Evolutionary conservation across 106 monocot genomes (phyloP).

Genomic region (Triglochin maritima): DNA sequence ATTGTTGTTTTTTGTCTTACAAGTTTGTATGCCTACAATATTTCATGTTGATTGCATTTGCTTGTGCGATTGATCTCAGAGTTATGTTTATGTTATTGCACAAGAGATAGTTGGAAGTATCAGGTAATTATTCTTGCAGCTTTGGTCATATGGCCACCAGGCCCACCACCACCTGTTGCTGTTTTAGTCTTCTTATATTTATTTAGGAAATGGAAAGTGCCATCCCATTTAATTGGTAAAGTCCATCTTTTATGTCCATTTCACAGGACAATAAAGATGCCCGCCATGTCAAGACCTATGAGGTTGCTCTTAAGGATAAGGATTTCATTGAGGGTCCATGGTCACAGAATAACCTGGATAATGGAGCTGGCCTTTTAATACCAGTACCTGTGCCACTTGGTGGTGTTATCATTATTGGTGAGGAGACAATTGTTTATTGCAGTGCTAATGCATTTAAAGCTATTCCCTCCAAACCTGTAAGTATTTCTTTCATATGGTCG

Average conservation of each 20-base stretch:
- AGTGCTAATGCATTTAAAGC: conserved; percentile 79
- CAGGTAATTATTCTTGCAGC: no score
- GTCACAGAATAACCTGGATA: conserved; percentile 95
- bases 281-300: conserved; percentile 96
- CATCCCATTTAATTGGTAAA: neutral
- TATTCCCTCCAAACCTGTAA: conserved; percentile 80
- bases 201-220: no score
- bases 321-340: conserved; percentile 98
- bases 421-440: conserved; percentile 95
- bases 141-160: no score
- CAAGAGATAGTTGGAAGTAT: no score
- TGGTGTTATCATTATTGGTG: conserved; percentile 98
- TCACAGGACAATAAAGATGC: conserved; percentile 98
- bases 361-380: conserved; percentile 88
- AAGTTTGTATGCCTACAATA: no score
- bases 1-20: no score
- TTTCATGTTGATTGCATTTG: no score
- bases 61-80: no score
- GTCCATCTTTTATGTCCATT: neutral
- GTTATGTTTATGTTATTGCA: no score
- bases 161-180: no score
- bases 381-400: conserved; percentile 96
- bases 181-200: no score
- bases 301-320: conserved; percentile 95
- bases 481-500: neutral